Percentiles rank a stretch among this genome's conserved stretches.
Conservation (phyloP, 768 basidiomycete genomes). For the Termitomyces sp. region DNA sequence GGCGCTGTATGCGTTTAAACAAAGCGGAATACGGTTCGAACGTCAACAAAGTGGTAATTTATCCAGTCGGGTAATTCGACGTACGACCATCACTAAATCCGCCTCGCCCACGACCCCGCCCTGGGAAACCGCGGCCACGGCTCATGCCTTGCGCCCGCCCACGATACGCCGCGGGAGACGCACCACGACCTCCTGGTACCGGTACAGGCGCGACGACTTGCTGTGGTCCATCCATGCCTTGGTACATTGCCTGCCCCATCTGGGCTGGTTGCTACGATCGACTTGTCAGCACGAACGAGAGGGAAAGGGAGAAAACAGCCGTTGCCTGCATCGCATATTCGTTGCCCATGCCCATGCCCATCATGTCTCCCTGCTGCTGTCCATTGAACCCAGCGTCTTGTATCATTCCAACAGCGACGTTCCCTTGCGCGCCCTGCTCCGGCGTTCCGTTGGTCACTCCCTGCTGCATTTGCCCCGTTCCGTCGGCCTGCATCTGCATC, state of each 20-base stretch:
- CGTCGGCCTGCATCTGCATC: slow-evolving; percentile 48
- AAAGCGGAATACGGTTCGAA: slow-evolving; percentile 14
- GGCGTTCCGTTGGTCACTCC: slow-evolving; percentile 31
- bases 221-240: slow-evolving; percentile 45
- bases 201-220: slow-evolving; percentile 42
- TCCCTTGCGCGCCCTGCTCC: slow-evolving; percentile 31
- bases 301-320: slow-evolving; percentile 14
- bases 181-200: slow-evolving; percentile 30
- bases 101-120: slow-evolving; percentile 37
- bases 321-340: slow-evolving; percentile 74
- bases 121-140: slow-evolving; percentile 35
- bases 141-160: slow-evolving; percentile 30
- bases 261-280: slow-evolving; percentile 45
- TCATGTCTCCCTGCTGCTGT: slow-evolving; percentile 47
- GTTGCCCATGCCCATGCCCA: slow-evolving; percentile 60
- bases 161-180: slow-evolving; percentile 23
- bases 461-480: slow-evolving; percentile 24
- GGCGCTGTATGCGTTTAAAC: slow-evolving; percentile 4
- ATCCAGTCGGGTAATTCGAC: not conserved
- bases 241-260: slow-evolving; percentile 68
- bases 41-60: slow-evolving; percentile 7
- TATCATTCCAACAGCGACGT: slow-evolving; percentile 38
- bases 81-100: slow-evolving; percentile 32
- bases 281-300: not conserved
- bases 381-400: slow-evolving; percentile 37